Base-by-base conservation (phyloP, 495 filamentous ascomycete species). In the Lasiosphaeria miniovina region DNA sequence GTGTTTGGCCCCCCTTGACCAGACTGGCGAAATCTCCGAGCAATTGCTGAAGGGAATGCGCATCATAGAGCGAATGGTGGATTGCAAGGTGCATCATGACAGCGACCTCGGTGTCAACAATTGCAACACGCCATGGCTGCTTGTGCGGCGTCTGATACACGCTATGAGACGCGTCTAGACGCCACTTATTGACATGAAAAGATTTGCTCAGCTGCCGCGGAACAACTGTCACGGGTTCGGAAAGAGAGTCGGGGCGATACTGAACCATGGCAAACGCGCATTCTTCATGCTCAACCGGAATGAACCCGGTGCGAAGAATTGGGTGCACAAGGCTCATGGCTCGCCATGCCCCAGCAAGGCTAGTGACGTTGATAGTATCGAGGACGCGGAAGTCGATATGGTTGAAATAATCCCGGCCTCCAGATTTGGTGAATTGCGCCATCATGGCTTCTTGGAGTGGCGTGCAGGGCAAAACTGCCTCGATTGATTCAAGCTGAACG, bases 21-120 rank as follows among this genome's bases (percentile, higher is more conserved):
- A 57, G 14, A 5, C 62, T 63, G 5, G 67, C 62, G 34, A 93
- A 70, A 59, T 88, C 84, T 1, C 74, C 63, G 3, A 92, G 75
- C 4, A 93, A 77, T 1, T 73, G 52, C 14, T 80, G 74, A 5
- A 96, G 72, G 14, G 88, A 87, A 38, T 83, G 77, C 0, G 88
- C 91, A 74, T 96, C 90, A 62, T 91, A 94, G 1, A 96, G 73
- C 3, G 88, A 88, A 71, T 96, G 90, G 54, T 91, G 85, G 5
- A 81, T 76, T 0, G 69, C 71, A 11, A 80, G 61, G 36, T 79
- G 75, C 68, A 78, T 62, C 77, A 84, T 61, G 70, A 77, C 33
- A 24, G 53, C 62, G 7, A 54, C 6, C 8, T 46, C 57, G 0
- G 50, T 4, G 7, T 71, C 61, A 3, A 70, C 54, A 5, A 74